Evolutionary conservation across 306 rosid species (phyloP).

Genomic region (Cicer arietinum): DNA sequence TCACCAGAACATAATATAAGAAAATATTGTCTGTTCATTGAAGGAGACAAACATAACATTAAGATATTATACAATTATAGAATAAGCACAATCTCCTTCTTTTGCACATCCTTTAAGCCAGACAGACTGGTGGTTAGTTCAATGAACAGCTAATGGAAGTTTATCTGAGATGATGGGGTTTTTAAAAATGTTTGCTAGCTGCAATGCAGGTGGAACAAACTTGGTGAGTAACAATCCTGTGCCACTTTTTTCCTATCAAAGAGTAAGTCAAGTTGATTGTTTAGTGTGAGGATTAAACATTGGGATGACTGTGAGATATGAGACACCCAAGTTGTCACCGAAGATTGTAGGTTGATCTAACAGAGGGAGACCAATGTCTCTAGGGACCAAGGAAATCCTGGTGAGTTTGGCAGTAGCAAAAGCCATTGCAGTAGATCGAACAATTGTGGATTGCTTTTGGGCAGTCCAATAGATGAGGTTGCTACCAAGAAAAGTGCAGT

Average conservation of each 20-base stretch:
- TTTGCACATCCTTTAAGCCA: neutral
- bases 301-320: neutral
- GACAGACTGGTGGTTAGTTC: neutral
- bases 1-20: constrained; percentile 9
- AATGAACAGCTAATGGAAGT: neutral
- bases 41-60: constrained; percentile 12
- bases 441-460: neutral
- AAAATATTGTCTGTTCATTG: constrained; percentile 15
- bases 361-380: neutral
- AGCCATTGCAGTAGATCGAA: neutral
- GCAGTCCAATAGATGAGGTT: neutral
- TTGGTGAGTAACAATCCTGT: neutral
- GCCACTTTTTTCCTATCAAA: neutral
- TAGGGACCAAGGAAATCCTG: neutral
- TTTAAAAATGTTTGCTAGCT: neutral
- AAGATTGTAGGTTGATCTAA: too few relatives aligned
- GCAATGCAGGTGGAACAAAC: constrained; percentile 12
- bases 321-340: too few relatives aligned
- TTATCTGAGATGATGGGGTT: neutral
- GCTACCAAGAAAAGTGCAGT: neutral
- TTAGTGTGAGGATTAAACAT: neutral
- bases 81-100: neutral
- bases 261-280: neutral
- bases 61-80: constrained; percentile 14
- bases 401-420: neutral